These are phyloP conservation scores for Suillus sp. DNA, from an alignment of 768 basidiomycete genomes.

Conservation along the genomic window DNA sequence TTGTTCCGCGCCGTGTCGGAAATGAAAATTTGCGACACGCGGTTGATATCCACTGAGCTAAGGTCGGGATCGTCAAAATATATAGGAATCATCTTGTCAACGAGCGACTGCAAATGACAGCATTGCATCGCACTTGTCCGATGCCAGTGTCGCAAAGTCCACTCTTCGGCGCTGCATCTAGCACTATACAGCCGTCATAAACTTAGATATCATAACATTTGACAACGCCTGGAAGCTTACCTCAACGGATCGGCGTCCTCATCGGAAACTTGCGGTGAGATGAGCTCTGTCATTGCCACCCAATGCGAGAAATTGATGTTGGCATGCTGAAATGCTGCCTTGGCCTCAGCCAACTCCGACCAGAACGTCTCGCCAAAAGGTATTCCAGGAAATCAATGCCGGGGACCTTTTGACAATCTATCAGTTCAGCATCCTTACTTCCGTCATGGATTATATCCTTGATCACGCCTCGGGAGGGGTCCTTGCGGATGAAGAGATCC, in stretches of 20 bases:
- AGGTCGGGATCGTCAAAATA: too few species aligned
- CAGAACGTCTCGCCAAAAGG: slow-evolving; percentile 15
- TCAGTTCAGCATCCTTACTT: slow-evolving; percentile 4
- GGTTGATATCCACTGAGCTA: too few species aligned
- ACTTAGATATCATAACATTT: neutral
- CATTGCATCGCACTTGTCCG: too few species aligned
- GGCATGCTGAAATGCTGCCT: slow-evolving; percentile 12
- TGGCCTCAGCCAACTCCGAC: slow-evolving; percentile 10
- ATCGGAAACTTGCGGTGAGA: neutral
- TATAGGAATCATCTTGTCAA: too few species aligned
- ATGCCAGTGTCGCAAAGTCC: too few species aligned
- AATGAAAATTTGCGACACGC: too few species aligned
- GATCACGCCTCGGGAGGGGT: neutral
- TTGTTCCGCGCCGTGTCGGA: too few species aligned
- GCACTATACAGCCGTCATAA: too few species aligned
- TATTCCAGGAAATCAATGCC: slow-evolving; percentile 19
- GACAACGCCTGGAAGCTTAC: neutral
- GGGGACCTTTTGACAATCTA: slow-evolving; percentile 18
- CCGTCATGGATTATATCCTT: neutral
- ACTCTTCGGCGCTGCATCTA: too few species aligned
- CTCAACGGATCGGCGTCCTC: too few species aligned
- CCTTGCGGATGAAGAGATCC: slow-evolving; percentile 11
- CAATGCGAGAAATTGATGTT: slow-evolving; percentile 20
- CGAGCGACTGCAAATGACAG: too few species aligned
- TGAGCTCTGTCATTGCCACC: slow-evolving; percentile 15